Evolutionary conservation across 768 basidiomycete genomes (phyloP).

Genomic region (Tricholoma furcatifolium): DNA sequence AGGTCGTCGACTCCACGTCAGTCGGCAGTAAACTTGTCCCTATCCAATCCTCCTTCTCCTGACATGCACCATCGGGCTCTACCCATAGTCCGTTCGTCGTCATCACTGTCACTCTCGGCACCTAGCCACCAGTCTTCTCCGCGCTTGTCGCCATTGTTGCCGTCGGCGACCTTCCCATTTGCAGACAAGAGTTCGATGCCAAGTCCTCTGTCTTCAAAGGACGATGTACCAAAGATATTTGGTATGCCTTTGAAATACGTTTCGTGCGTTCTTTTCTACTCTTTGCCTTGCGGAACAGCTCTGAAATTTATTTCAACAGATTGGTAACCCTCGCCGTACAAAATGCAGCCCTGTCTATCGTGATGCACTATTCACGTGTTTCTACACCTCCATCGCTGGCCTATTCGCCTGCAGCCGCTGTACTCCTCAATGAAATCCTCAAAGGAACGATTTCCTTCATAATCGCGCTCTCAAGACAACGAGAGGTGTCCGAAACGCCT

Average conservation of each 20-base stretch:
- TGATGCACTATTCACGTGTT: conserved; percentile 98
- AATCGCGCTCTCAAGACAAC: conserved; percentile 68
- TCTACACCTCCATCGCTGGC: conserved; percentile 73
- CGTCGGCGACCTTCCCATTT: conserved; percentile 42
- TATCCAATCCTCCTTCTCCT: conserved; percentile 21
- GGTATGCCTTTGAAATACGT: conserved; percentile 80
- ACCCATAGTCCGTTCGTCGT: conserved; percentile 55
- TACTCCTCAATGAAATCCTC: conserved; percentile 90
- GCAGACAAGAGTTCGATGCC: conserved; percentile 37
- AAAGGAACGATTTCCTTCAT: conserved; percentile 91
- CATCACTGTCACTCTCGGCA: conserved; percentile 34
- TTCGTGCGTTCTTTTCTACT: conserved; percentile 49
- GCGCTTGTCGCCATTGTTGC: conserved; percentile 50
- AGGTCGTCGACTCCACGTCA: conserved; percentile 13
- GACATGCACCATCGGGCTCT: conserved; percentile 66
- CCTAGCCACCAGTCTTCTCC: conserved; percentile 37
- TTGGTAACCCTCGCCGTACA: conserved; percentile 89
- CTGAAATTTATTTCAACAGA: conserved; percentile 31
- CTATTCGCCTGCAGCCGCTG: conserved; percentile 93
- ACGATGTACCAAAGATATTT: conserved; percentile 54
- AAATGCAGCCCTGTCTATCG: conserved; percentile 92
- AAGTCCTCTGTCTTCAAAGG: conserved; percentile 26
- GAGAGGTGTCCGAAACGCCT: conserved; percentile 38
- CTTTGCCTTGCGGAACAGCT: conserved; percentile 5
- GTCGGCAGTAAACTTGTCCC: conserved; percentile 12